Conservation (phyloP, 2,329 filamentous ascomycete species). For the Venturia carpophila region DNA sequence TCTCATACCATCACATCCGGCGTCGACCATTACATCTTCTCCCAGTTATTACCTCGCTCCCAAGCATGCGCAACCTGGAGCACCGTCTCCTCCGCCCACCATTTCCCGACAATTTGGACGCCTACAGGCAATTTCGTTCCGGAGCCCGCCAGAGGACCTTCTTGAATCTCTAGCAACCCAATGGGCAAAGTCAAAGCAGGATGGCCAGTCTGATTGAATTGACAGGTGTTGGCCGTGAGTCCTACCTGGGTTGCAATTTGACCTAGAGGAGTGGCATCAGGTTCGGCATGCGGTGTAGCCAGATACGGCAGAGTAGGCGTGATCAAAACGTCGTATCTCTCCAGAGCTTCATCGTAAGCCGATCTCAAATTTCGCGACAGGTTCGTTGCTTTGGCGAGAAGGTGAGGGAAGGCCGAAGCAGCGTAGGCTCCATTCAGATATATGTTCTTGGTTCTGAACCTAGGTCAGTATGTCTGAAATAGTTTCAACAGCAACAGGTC, state of each 20-base stretch:
- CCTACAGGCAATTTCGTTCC: conserved; percentile 41
- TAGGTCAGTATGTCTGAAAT: background rate
- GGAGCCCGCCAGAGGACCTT: conserved; percentile 29
- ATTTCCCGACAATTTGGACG: conserved; percentile 48
- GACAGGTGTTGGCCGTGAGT: conserved; percentile 48
- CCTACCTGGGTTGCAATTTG: conserved; percentile 47
- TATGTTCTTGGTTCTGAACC: conserved; percentile 44
- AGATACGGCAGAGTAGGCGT: conserved; percentile 45
- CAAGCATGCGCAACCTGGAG: conserved; percentile 40
- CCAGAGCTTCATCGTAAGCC: conserved; percentile 38
- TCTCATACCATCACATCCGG: too few species aligned
- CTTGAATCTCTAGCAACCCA: conserved; percentile 38
- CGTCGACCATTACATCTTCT: conserved; percentile 18
- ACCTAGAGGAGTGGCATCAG: conserved; percentile 35
- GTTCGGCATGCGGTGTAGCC: conserved; percentile 37
- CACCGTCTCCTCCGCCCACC: conserved; percentile 44
- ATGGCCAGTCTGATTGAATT: conserved; percentile 51
- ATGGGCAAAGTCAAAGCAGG: conserved; percentile 47
- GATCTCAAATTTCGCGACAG: conserved; percentile 41
- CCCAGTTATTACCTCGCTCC: conserved; percentile 42
- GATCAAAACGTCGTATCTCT: conserved; percentile 39
- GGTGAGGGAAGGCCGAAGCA: conserved; percentile 36
- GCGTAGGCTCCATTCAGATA: conserved; percentile 47
- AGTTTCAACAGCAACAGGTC: background rate
- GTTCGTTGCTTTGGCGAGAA: conserved; percentile 46